Base-by-base conservation (phyloP, 1,284 basidiomycete genomes). In the Lignosus rhinocerotis region DNA sequence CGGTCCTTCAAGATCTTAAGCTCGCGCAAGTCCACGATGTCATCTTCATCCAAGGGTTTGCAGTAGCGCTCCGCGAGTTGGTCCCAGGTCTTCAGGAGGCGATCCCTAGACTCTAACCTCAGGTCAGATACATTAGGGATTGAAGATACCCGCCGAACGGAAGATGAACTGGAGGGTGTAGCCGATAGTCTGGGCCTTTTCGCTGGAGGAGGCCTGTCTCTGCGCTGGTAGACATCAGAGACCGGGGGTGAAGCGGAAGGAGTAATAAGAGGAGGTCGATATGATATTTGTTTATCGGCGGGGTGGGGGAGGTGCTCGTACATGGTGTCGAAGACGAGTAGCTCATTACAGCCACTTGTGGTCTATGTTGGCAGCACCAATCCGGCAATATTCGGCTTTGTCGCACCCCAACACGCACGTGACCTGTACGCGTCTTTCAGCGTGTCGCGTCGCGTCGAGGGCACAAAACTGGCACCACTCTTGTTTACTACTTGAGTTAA, bases 41-140 rank as follows among this genome's bases (percentile, higher is more conserved):
- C 90, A 70, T 92, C 89, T 66, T 91, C 84, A 62, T 90, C 87
- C 31, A 90, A 73, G 41, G 78, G 77, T 51, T 82, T 79, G 38
- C 80, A 79, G 68, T 90, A 88, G 43, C 86, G 81, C 45, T 85
- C 83, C 3, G 80, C 87, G 11, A 92, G 79, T 42, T 81, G 77
- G 17, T 81, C 76, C 89, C 90, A 91, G 17, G 82, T 74, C 63
- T 82, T 79, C 33, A 84, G 72, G 38, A 92, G 75, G 6, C 85
- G 83, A 63, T 76, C 72, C 25, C 55, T 47, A 4, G 62, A 60
- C 34, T 60, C 54, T 1, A 60, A 17, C 3, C 59, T 54, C 11
- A 54, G 10, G n/a, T 60, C 59, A 14, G 32, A 8, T 3, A 25
- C 19, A 6, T 34, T 49, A 7, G 47, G 61, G 39, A 53, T 54